Conservation (phyloP, 768 basidiomycete species). For the Exidia glandulosa region DNA sequence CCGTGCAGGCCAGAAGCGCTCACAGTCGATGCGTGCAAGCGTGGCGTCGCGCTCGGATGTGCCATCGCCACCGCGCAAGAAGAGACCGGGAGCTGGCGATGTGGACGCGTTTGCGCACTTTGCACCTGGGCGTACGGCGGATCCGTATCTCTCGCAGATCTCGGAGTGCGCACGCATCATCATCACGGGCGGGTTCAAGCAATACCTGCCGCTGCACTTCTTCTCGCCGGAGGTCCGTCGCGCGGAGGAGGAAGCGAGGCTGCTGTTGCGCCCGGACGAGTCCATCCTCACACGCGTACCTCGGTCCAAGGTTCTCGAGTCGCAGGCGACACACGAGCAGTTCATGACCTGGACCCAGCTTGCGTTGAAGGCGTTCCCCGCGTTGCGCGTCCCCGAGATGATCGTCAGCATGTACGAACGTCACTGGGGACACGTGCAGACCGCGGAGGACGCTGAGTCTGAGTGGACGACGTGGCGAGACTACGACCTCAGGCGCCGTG, state of each 20-base stretch:
- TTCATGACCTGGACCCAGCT: no score
- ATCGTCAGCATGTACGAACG: not conserved
- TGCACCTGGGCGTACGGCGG: no score
- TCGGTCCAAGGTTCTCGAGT: no score
- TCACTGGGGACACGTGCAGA: not conserved
- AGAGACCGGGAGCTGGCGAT: no score
- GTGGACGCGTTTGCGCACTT: no score
- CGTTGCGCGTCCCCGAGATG: not conserved
- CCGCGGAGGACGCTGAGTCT: not conserved
- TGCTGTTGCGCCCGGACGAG: not conserved
- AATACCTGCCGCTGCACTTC: not conserved
- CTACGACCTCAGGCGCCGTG: not conserved
- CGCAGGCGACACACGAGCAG: no score
- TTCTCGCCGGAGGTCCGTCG: not conserved
- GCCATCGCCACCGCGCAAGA: no score
- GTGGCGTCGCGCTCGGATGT: no score
- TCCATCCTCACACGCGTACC: not conserved
- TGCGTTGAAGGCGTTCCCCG: no score
- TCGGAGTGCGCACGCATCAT: not conserved
- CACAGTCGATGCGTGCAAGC: no score
- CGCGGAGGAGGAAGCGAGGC: not conserved
- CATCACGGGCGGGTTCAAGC: not conserved
- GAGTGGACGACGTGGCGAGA: not conserved
- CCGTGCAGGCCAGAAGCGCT: no score
- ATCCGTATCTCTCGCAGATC: no score